Conservation (phyloP, 768 basidiomycete species). For the Russula sp. region DNA sequence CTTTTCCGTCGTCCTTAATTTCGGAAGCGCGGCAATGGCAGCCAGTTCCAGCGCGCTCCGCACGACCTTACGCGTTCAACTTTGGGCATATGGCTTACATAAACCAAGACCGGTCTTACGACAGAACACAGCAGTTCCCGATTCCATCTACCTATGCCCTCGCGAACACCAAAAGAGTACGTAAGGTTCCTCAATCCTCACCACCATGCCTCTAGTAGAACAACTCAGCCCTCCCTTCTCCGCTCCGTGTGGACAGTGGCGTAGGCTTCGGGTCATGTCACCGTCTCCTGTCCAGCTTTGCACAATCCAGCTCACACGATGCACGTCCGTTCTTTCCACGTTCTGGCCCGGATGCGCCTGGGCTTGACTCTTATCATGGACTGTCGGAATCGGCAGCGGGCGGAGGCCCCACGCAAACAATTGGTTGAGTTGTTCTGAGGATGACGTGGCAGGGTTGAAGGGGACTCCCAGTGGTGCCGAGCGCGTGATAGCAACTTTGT, state of each 20-base stretch:
- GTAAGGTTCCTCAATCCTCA: too few relatives aligned
- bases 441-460: conserved; percentile 38
- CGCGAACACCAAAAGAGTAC: too few relatives aligned
- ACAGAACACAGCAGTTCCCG: too few relatives aligned
- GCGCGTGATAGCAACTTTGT: conserved; percentile 47
- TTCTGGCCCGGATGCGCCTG: conserved; percentile 29
- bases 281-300: conserved; percentile 64
- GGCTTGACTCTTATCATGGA: conserved; percentile 75
- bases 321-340: conserved; percentile 38
- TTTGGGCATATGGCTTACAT: too few relatives aligned
- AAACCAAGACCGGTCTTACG: too few relatives aligned
- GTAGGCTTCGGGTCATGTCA: conserved; percentile 80
- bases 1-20: background rate
- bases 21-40: background rate
- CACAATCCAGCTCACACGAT: conserved; percentile 43
- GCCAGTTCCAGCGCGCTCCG: conserved; percentile 38
- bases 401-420: conserved; percentile 50
- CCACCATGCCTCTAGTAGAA: too few relatives aligned
- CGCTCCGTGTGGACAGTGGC: conserved; percentile 42
- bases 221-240: too few relatives aligned
- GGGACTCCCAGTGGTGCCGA: conserved; percentile 37
- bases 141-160: too few relatives aligned
- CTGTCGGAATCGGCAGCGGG: conserved; percentile 60
- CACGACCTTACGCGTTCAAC: conserved; percentile 54
- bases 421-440: conserved; percentile 49